Conservation (phyloP, 169 alveolate genomes). For the Theileria luwenshuni region DNA sequence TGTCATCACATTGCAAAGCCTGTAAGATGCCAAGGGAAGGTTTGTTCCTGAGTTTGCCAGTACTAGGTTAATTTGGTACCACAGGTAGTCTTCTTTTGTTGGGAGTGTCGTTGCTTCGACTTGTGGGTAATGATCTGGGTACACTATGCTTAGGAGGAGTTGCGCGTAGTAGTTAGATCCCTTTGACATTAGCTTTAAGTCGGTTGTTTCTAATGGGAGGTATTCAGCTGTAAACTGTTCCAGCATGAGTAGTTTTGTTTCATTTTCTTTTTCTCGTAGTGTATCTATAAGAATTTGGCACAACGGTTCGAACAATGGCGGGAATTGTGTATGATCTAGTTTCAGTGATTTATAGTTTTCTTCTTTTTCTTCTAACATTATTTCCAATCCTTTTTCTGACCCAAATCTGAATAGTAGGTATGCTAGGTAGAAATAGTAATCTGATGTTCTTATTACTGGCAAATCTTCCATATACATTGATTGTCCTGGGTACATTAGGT, state of each 20-base stretch:
- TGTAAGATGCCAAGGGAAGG: constrained; percentile 28
- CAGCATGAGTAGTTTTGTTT: constrained; percentile 30
- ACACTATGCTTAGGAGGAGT: constrained; percentile 42
- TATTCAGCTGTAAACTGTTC: constrained; percentile 42
- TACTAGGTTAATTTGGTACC: constrained; percentile 58
- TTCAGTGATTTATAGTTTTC: constrained; percentile 9
- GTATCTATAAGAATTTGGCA: constrained; percentile 25
- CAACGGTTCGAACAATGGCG: constrained; percentile 42
- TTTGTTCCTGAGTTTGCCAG: constrained; percentile 38
- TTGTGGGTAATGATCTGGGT: constrained; percentile 57
- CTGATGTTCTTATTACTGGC: constrained; percentile 34
- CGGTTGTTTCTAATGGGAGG: constrained; percentile 31
- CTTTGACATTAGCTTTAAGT: constrained; percentile 17
- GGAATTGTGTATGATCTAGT: constrained; percentile 28
- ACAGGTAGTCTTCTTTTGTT: constrained; percentile 62
- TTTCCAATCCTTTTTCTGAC: constrained; percentile 14
- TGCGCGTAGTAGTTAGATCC: constrained; percentile 48
- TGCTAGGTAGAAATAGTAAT: constrained; percentile 59
- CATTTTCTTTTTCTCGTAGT: constrained; percentile 19
- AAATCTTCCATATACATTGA: background rate
- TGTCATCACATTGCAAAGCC: constrained; percentile 41
- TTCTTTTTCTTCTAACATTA: constrained; percentile 9
- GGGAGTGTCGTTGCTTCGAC: constrained; percentile 40
- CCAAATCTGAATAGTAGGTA: constrained; percentile 63
- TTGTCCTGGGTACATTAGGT: constrained; percentile 36